Evolutionary conservation across 345 rosid genomes (phyloP).

Genomic region (Dimocarpus longan): DNA sequence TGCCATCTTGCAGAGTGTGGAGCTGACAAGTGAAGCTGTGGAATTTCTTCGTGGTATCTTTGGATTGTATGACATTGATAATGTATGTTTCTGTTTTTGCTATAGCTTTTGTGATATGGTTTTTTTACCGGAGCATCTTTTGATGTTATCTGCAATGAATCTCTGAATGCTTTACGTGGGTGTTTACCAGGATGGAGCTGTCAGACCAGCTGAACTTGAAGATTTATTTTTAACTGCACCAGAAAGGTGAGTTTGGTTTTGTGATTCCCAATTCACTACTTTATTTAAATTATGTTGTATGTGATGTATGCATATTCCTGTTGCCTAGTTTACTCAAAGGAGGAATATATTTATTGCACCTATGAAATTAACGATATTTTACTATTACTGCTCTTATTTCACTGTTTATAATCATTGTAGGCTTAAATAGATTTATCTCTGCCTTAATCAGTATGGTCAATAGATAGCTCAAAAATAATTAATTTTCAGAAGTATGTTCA

Average conservation of each 20-base stretch:
- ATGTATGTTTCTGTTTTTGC: slow-evolving; percentile 46
- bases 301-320: not conserved
- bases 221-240: slow-evolving; percentile 82
- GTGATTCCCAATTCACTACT: not conserved
- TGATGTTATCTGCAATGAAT: slow-evolving; percentile 1
- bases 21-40: slow-evolving; percentile 62
- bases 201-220: slow-evolving; percentile 61
- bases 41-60: slow-evolving; percentile 69
- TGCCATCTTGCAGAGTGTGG: slow-evolving; percentile 59
- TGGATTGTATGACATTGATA: slow-evolving; percentile 63
- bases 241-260: slow-evolving; percentile 50
- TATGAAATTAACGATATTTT: not conserved
- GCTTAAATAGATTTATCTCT: not conserved
- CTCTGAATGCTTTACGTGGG: slow-evolving; percentile 28
- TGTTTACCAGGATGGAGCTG: slow-evolving; percentile 65
- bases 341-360: not conserved
- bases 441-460: not conserved
- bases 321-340: slow-evolving; percentile 14
- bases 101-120: not conserved
- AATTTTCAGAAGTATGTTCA: not conserved
- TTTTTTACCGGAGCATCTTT: not conserved
- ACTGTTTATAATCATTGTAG: not conserved
- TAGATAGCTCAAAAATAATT: slow-evolving; percentile 1
- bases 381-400: not conserved
- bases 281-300: slow-evolving; percentile 8